A percentile compares a stretch with the other conserved stretches of the same genome.
These are phyloP conservation scores for Polyplosphaeria fusca DNA, from an alignment of 495 filamentous ascomycete genomes.

Conservation along the genomic window DNA sequence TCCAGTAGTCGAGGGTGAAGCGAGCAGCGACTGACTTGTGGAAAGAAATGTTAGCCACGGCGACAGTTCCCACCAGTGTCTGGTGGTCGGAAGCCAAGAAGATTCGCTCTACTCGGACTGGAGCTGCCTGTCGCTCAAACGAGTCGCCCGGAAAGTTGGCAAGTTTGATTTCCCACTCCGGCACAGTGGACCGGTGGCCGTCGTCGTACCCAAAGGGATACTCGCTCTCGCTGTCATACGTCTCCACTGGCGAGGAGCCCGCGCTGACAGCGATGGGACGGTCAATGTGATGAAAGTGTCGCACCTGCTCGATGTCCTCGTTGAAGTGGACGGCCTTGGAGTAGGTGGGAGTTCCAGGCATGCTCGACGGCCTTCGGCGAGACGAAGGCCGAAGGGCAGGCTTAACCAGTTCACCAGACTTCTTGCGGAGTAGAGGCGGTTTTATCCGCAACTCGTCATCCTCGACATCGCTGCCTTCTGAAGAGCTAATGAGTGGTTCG, in stretches of 20 bases:
- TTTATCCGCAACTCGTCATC: constrained; percentile 56
- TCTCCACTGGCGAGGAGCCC: constrained; percentile 88
- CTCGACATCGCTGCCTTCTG: constrained; percentile 57
- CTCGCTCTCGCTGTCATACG: constrained; percentile 74
- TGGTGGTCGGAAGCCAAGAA: constrained; percentile 85
- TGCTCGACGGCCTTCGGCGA: constrained; percentile 80
- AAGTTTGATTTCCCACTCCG: constrained; percentile 84
- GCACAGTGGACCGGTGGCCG: constrained; percentile 42
- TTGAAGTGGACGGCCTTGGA: constrained; percentile 96
- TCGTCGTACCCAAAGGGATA: constrained; percentile 75
- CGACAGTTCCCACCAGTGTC: constrained; percentile 74
- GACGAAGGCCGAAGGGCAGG: constrained; percentile 80
- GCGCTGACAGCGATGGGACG: constrained; percentile 91
- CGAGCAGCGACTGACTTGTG: constrained; percentile 83
- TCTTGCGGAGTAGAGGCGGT: constrained; percentile 91
- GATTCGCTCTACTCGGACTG: constrained; percentile 75
- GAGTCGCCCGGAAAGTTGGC: constrained; percentile 77
- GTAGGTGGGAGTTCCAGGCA: constrained; percentile 95
- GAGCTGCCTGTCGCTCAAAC: constrained; percentile 57
- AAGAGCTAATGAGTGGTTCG: constrained; percentile 33
- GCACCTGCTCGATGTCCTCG: constrained; percentile 86
- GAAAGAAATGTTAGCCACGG: constrained; percentile 85
- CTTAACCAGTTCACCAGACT: constrained; percentile 93
- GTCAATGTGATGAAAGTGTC: constrained; percentile 92
- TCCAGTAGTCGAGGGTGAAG: constrained; percentile 97